Conservation (phyloP, 768 basidiomycete genomes). For the Mycena metata region DNA sequence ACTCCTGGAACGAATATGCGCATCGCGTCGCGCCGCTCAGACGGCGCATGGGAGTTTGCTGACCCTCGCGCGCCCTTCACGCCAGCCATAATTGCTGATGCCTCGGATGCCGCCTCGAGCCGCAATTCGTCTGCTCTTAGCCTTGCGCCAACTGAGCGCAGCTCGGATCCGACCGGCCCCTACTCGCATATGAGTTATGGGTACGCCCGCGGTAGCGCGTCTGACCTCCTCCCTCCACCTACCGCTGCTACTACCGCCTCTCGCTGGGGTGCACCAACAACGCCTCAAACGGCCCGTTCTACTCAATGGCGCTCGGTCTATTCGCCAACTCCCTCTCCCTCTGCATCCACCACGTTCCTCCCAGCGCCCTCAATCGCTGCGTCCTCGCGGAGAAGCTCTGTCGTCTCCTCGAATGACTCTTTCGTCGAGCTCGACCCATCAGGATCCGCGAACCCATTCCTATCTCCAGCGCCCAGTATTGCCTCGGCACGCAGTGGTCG, state of each 20-base stretch:
- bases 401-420: constrained; percentile 24
- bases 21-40: constrained; percentile 63
- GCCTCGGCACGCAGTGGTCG: constrained; percentile 2
- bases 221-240: constrained; percentile 22
- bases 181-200: constrained; percentile 13
- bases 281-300: constrained; percentile 26
- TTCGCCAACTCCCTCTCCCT: too few species aligned
- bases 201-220: constrained; percentile 13
- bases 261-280: constrained; percentile 32
- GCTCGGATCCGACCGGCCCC: constrained; percentile 2
- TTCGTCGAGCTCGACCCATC: constrained; percentile 23
- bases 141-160: neutral
- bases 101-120: constrained; percentile 17
- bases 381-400: constrained; percentile 21
- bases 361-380: constrained; percentile 18
- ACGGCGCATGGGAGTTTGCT: constrained; percentile 70
- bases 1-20: constrained; percentile 70
- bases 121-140: constrained; percentile 21
- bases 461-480: constrained; percentile 14
- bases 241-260: constrained; percentile 17
- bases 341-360: constrained; percentile 24
- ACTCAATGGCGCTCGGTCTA: constrained; percentile 22
- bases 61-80: constrained; percentile 57
- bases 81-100: constrained; percentile 43
- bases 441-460: constrained; percentile 28